Percentiles rank a stretch among this genome's conserved stretches.
Evolutionary conservation across 2,329 filamentous ascomycete species (phyloP).

Genomic region (Penicillium rolfsii): DNA sequence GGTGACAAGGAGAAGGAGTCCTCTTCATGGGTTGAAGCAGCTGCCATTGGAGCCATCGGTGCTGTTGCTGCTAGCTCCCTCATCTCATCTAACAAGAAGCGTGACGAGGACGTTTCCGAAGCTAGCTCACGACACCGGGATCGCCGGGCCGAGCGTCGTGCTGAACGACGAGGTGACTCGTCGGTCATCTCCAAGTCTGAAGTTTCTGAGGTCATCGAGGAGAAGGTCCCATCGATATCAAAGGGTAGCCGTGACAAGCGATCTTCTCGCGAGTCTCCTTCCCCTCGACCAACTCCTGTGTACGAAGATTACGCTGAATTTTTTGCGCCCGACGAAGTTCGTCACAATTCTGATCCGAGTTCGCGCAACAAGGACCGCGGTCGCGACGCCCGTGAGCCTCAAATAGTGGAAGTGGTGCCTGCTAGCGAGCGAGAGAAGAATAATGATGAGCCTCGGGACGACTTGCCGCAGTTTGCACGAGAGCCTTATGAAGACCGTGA

Average conservation of each 20-base stretch:
- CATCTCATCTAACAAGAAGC: conserved; percentile 34
- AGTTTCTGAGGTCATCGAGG: conserved; percentile 24
- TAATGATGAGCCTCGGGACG: conserved; percentile 21
- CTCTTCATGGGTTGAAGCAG: conserved; percentile 41
- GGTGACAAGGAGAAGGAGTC: conserved; percentile 34
- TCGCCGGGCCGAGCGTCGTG: conserved; percentile 46
- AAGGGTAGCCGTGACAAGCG: conserved; percentile 30
- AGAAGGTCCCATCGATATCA: conserved; percentile 17
- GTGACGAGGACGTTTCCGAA: conserved; percentile 36
- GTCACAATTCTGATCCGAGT: conserved; percentile 45
- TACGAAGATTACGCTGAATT: conserved; percentile 50
- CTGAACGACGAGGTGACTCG: conserved; percentile 31
- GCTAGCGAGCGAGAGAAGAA: conserved; percentile 28
- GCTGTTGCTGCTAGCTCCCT: conserved; percentile 52
- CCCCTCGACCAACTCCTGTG: conserved; percentile 38
- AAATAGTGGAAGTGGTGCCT: conserved; percentile 38
- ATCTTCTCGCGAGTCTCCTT: conserved; percentile 34
- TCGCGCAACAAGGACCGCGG: conserved; percentile 19
- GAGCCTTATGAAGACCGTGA: conserved; percentile 27
- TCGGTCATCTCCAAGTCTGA: conserved; percentile 33
- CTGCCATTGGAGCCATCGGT: conserved; percentile 56
- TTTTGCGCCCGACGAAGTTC: conserved; percentile 47
- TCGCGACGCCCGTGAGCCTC: conserved; percentile 29
- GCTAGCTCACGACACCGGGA: conserved; percentile 41
- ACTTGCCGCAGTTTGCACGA: conserved; percentile 23